Conservation (phyloP, 2,329 filamentous ascomycete genomes). For the Cephalotrichum gorgonifer region DNA sequence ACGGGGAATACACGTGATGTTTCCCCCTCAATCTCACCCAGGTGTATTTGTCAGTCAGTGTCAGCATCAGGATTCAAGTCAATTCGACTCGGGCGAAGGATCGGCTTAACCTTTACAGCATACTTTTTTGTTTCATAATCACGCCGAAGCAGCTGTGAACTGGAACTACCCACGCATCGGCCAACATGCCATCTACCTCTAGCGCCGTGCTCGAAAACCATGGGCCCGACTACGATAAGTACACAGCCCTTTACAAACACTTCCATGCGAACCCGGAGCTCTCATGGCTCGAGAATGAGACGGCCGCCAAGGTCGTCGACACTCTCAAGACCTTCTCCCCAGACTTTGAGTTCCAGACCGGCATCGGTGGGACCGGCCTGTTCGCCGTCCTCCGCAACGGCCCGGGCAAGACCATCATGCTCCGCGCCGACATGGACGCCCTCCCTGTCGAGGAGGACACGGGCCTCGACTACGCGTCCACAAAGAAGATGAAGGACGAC, state of each 20-base stretch:
- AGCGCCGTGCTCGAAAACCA: background rate
- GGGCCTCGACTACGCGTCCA: slow-evolving; percentile 37
- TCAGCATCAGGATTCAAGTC: no score
- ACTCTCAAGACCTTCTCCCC: slow-evolving; percentile 20
- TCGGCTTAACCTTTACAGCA: no score
- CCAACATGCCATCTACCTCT: no score
- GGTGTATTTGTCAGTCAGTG: no score
- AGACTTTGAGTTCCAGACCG: slow-evolving; percentile 25
- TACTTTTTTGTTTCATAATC: no score
- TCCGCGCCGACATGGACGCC: slow-evolving; percentile 54
- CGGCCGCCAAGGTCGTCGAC: slow-evolving; percentile 33
- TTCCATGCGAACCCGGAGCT: slow-evolving; percentile 50
- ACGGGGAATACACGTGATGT: no score
- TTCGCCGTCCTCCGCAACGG: slow-evolving; percentile 47
- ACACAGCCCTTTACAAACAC: slow-evolving; percentile 44
- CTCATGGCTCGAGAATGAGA: slow-evolving; percentile 43
- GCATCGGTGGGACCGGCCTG: slow-evolving; percentile 49
- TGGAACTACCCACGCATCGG: no score
- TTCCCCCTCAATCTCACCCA: no score
- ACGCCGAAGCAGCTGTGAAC: no score
- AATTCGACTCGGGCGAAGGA: no score
- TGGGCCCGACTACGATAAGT: background rate
- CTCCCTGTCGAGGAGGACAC: slow-evolving; percentile 48
- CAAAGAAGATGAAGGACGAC: slow-evolving; percentile 23
- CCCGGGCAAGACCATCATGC: slow-evolving; percentile 39